Evolutionary conservation across 169 alveolate genomes (phyloP).

Genomic region (Eimeria falciformis): DNA sequence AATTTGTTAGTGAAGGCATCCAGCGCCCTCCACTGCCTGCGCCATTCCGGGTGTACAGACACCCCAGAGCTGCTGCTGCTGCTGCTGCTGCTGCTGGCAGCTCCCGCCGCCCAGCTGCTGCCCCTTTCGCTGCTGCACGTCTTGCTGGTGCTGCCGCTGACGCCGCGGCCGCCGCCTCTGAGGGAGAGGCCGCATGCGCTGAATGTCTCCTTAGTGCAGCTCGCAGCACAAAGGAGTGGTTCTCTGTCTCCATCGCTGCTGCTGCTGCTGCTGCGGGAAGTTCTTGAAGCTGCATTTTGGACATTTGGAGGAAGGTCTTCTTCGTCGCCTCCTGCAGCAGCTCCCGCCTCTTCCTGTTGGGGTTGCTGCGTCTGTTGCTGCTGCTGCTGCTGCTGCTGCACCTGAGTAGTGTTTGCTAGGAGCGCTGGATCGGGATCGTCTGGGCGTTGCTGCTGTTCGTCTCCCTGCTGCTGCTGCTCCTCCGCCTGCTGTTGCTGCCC

Average conservation of each 20-base stretch:
- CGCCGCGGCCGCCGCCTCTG: conserved; percentile 38
- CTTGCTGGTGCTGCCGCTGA: neutral
- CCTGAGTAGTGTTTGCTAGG: neutral
- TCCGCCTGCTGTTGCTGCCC: conserved; percentile 18
- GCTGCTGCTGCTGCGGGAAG: conserved; percentile 38
- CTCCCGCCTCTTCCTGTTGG: neutral
- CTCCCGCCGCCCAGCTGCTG: neutral
- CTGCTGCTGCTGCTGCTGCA: conserved; percentile 6
- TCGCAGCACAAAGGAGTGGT: neutral
- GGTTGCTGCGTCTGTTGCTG: neutral
- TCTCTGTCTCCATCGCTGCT: conserved; percentile 25
- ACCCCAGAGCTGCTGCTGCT: neutral
- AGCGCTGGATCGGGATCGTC: no score
- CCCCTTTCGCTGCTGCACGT: neutral
- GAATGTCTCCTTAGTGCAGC: neutral
- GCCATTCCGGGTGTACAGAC: conserved; percentile 29
- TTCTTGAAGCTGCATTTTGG: neutral
- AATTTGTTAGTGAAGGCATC: conserved; percentile 48
- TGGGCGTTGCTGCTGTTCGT: neutral
- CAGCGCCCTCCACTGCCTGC: conserved; percentile 57
- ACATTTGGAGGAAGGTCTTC: neutral
- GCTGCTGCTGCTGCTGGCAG: neutral
- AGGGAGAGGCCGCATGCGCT: no score
- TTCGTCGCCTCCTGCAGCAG: neutral
- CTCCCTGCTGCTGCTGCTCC: conserved; percentile 1